These are phyloP conservation scores for Penicillium brevicompactum DNA, from an alignment of 2,329 filamentous ascomycete genomes.

Conservation along the genomic window DNA sequence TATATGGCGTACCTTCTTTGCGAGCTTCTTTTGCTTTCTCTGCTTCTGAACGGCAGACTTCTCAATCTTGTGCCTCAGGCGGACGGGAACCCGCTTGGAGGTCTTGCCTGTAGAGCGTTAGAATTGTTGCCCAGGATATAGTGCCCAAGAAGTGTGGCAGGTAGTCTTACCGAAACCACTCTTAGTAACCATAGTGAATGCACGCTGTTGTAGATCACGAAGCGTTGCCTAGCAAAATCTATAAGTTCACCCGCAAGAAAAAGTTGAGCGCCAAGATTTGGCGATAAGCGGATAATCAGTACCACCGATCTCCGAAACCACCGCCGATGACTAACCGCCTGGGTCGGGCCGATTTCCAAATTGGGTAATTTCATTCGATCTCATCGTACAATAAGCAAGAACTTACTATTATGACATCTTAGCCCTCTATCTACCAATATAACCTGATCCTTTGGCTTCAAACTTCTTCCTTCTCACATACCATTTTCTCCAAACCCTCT, in stretches of 20 bases:
- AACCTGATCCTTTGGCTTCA: not conserved
- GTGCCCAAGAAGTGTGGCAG: not conserved
- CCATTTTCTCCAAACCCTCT: conserved; percentile 5
- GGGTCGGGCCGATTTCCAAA: conserved; percentile 15
- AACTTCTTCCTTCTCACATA: not conserved
- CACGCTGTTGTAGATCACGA: conserved; percentile 12
- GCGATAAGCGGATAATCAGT: conserved; percentile 38
- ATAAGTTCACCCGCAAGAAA: conserved; percentile 21
- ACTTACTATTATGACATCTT: not conserved
- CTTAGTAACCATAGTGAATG: conserved; percentile 42
- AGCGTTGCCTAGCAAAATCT: conserved; percentile 15
- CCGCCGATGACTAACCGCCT: conserved; percentile 1
- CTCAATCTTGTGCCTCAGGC: conserved; percentile 92
- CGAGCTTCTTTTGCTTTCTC: conserved; percentile 81
- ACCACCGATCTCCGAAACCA: conserved; percentile 36
- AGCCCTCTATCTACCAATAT: not conserved
- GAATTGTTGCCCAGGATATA: not conserved
- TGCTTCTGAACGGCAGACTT: conserved; percentile 91
- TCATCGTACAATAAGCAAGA: not conserved
- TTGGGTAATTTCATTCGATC: conserved; percentile 5
- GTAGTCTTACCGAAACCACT: conserved; percentile 33
- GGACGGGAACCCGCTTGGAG: conserved; percentile 88
- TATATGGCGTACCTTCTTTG: conserved; percentile 68
- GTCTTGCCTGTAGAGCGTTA: conserved; percentile 69
- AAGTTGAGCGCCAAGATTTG: conserved; percentile 39